These are phyloP conservation scores for Phylloporus sp. DNA, from an alignment of 768 basidiomycete genomes.

Conservation along the genomic window DNA sequence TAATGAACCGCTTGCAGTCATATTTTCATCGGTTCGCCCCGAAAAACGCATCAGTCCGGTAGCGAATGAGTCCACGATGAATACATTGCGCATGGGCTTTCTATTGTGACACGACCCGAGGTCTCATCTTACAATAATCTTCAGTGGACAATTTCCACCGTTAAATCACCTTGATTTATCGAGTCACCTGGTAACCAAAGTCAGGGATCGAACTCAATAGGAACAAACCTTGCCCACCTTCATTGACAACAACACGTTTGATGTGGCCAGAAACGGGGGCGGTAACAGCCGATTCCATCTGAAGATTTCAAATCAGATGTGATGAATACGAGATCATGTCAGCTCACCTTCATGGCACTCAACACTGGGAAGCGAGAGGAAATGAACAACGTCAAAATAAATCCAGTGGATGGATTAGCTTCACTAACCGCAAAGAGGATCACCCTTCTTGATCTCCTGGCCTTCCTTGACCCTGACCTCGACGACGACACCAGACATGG, in stretches of 20 bases:
- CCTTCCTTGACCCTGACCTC: slow-evolving; percentile 98
- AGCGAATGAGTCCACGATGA: slow-evolving; percentile 3
- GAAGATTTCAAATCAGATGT: slow-evolving; percentile 22
- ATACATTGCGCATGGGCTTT: slow-evolving; percentile 15
- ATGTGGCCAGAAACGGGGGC: slow-evolving; percentile 96
- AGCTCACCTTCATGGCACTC: slow-evolving; percentile 91
- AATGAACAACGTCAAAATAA: slow-evolving; percentile 13
- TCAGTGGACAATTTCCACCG: slow-evolving; percentile 81
- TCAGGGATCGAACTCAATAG: neutral
- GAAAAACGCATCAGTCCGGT: neutral
- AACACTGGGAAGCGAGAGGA: slow-evolving; percentile 51
- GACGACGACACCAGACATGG: slow-evolving; percentile 97
- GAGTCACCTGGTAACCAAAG: slow-evolving; percentile 65
- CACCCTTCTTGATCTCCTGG: slow-evolving; percentile 96
- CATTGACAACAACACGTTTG: slow-evolving; percentile 87
- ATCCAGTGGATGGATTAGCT: slow-evolving; percentile 15
- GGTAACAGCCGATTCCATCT: slow-evolving; percentile 98
- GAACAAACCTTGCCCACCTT: slow-evolving; percentile 48
- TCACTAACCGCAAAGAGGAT: slow-evolving; percentile 83
- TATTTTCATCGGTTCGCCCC: neutral
- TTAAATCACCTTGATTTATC: slow-evolving; percentile 90
- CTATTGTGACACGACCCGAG: slow-evolving; percentile 14
- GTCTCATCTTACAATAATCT: slow-evolving; percentile 1
- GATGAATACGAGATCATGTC: neutral
- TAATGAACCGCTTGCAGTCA: slow-evolving; percentile 9